These are phyloP conservation scores for Dothidotthia symphoricarpi DNA, from an alignment of 2,329 filamentous ascomycete species.

Conservation along the genomic window DNA sequence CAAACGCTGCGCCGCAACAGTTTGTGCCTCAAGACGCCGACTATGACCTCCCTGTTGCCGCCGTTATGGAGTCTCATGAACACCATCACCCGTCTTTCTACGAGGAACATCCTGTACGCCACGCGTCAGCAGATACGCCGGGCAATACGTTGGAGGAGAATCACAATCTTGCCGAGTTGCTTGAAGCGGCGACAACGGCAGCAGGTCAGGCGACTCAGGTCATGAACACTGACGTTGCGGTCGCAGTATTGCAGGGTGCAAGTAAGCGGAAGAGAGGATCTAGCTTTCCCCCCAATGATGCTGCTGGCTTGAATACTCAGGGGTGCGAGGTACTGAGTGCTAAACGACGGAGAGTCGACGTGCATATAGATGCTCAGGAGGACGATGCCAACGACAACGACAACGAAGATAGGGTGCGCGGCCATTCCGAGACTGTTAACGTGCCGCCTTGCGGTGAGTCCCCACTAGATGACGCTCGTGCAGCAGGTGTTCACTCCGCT, in stretches of 20 bases:
- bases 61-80: conserved; percentile 12
- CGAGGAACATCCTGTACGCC: conserved; percentile 14
- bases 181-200: conserved; percentile 40
- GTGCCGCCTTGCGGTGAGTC: conserved; percentile 17
- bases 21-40: conserved; percentile 21
- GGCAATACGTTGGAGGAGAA: conserved; percentile 25
- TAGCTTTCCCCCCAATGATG: conserved; percentile 8
- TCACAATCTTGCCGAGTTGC: conserved; percentile 35
- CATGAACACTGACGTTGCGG: conserved; percentile 5
- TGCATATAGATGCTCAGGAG: conserved; percentile 14
- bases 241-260: conserved; percentile 8
- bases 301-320: conserved; percentile 3
- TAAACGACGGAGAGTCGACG: conserved; percentile 25
- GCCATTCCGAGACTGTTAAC: conserved; percentile 7
- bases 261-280: conserved; percentile 31
- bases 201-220: conserved; percentile 25
- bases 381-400: conserved; percentile 13
- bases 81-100: conserved; percentile 17
- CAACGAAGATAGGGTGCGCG: conserved; percentile 1
- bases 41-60: conserved; percentile 20
- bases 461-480: conserved; percentile 44
- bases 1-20: conserved; percentile 22
- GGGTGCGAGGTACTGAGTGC: conserved; percentile 3
- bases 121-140: conserved; percentile 11
- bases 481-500: conserved; percentile 52